These are phyloP conservation scores for Fusarium cicatricum DNA, from an alignment of 2,329 filamentous ascomycete species.

Conservation along the genomic window DNA sequence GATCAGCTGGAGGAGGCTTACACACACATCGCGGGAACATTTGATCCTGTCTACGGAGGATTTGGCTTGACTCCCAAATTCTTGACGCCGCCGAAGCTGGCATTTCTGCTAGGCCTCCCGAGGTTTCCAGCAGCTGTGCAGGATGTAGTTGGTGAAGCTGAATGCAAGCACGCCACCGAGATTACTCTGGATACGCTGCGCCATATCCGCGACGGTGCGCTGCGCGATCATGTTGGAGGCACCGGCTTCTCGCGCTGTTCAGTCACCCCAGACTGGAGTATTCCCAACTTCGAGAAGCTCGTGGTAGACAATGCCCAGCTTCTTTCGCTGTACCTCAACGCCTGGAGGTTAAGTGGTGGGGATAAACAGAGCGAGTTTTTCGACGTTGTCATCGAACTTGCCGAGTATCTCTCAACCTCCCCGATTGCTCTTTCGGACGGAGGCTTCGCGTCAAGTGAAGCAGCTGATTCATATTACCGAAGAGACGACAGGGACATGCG, in stretches of 20 bases:
- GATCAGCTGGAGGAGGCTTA: slow-evolving; percentile 93
- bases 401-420: slow-evolving; percentile 80
- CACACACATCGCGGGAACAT: slow-evolving; percentile 80
- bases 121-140: slow-evolving; percentile 76
- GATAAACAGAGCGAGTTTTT: slow-evolving; percentile 74
- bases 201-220: slow-evolving; percentile 68
- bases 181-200: slow-evolving; percentile 86
- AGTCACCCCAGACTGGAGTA: slow-evolving; percentile 88
- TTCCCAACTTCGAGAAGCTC: slow-evolving; percentile 98
- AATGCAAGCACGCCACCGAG: slow-evolving; percentile 74
- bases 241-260: slow-evolving; percentile 76
- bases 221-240: slow-evolving; percentile 64
- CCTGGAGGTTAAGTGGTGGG: slow-evolving; percentile 69
- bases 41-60: slow-evolving; percentile 79
- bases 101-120: slow-evolving; percentile 79
- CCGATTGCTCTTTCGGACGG: slow-evolving; percentile 74
- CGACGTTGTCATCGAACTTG: slow-evolving; percentile 81
- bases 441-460: slow-evolving; percentile 87
- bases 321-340: slow-evolving; percentile 84
- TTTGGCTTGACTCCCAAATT: slow-evolving; percentile 89
- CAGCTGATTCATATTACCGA: slow-evolving; percentile 82
- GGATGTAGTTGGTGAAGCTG: slow-evolving; percentile 86
- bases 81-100: slow-evolving; percentile 83
- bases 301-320: slow-evolving; percentile 91
- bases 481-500: slow-evolving; percentile 81